Conservation (phyloP, 2,329 filamentous ascomycete genomes). For the Neopestalotiopsis rosae region DNA sequence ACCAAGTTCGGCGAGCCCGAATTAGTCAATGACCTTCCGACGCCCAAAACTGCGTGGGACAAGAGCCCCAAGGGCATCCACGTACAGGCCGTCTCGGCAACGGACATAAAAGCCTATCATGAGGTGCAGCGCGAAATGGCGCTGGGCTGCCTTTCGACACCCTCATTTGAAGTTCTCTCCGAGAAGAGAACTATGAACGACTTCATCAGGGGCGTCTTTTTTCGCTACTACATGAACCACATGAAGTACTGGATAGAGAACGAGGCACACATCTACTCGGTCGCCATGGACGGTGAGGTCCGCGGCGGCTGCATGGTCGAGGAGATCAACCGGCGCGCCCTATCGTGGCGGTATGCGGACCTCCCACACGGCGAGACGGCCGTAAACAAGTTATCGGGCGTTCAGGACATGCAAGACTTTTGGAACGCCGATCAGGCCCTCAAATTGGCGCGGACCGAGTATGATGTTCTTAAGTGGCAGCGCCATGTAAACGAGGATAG, state of each 20-base stretch:
- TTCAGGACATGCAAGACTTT: background rate
- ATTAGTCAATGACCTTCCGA: background rate
- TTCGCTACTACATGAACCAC: background rate
- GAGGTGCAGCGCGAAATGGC: background rate
- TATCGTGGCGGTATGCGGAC: background rate
- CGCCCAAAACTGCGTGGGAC: background rate
- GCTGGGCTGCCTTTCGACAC: background rate
- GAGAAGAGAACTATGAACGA: background rate
- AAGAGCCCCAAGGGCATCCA: background rate
- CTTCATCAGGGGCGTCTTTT: background rate
- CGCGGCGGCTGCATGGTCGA: background rate
- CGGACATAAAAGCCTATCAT: background rate
- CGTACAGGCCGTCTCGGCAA: background rate
- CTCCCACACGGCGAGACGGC: background rate
- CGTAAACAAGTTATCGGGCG: background rate
- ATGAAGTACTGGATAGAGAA: background rate
- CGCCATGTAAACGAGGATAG: background rate
- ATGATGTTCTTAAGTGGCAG: background rate
- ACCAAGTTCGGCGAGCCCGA: background rate
- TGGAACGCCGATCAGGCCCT: background rate
- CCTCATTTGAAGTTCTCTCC: background rate
- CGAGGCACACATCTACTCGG: background rate
- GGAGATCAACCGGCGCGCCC: background rate
- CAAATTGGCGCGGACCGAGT: background rate
- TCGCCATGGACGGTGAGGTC: background rate